Evolutionary conservation across 2,329 filamentous ascomycete species (phyloP).

Genomic region (Fusarium euwallaceae): DNA sequence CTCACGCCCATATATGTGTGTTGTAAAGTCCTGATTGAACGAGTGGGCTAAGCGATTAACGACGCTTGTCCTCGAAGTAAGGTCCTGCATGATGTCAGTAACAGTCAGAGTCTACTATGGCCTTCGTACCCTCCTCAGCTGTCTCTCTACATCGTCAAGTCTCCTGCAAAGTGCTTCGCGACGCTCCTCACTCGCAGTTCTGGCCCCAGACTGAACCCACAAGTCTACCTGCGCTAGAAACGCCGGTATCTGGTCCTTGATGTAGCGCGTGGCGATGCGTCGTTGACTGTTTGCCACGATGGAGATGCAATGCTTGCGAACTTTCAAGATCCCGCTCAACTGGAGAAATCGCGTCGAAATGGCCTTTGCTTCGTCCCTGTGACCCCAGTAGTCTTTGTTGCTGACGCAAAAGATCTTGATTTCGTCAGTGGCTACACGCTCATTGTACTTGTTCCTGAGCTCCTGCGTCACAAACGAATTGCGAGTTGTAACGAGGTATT

Average conservation of each 20-base stretch:
- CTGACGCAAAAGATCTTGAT: conserved; percentile 60
- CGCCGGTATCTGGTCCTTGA: conserved; percentile 56
- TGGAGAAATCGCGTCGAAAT: conserved; percentile 48
- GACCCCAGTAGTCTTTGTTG: conserved; percentile 58
- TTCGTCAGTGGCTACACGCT: conserved; percentile 34
- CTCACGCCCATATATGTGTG: too few species aligned
- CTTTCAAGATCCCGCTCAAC: conserved; percentile 57
- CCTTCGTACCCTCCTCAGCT: conserved; percentile 49
- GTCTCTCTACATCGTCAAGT: conserved; percentile 50
- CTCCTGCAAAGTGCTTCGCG: conserved; percentile 50
- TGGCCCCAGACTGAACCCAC: conserved; percentile 60
- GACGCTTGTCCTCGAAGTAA: background rate
- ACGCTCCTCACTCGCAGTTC: conserved; percentile 53
- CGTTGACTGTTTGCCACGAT: conserved; percentile 60
- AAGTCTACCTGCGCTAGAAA: conserved; percentile 57
- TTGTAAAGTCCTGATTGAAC: conserved; percentile 25
- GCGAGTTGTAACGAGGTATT: conserved; percentile 54
- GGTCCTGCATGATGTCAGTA: conserved; percentile 17
- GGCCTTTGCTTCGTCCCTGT: conserved; percentile 44
- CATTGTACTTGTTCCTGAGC: conserved; percentile 49
- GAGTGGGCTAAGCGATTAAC: conserved; percentile 13
- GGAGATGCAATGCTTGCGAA: conserved; percentile 59
- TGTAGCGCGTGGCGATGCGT: conserved; percentile 52
- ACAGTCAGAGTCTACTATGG: fast-evolving
- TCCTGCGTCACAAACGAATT: conserved; percentile 51